phyloP scores from a whole-genome alignment of 2,329 filamentous ascomycete genomes.

The Didymella pomorum region DNA sequence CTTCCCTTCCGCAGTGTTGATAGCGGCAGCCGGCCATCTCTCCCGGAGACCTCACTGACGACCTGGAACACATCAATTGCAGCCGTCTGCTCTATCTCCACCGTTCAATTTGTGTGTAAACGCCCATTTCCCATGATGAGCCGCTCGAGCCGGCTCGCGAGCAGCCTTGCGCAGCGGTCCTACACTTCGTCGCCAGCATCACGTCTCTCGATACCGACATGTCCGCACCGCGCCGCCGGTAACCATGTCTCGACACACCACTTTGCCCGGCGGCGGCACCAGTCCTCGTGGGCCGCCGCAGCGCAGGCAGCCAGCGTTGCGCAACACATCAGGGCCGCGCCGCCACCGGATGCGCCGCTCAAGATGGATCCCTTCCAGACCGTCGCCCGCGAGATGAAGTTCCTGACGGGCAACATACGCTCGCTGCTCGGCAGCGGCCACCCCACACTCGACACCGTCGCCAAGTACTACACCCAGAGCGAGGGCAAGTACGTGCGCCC shows the following conservation, averaged over 20 bases:
- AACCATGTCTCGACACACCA: conserved; percentile 37
- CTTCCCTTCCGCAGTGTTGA: conserved; percentile 25
- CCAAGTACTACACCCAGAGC: conserved; percentile 97
- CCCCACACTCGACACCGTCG: conserved; percentile 90
- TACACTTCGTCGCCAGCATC: conserved; percentile 15
- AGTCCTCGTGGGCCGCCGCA: conserved; percentile 79
- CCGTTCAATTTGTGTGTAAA: background rate
- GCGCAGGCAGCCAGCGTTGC: conserved; percentile 62
- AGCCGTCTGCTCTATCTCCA: conserved; percentile 9
- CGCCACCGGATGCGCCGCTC: conserved; percentile 69
- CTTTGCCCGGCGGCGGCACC: conserved; percentile 55
- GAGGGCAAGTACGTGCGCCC: conserved; percentile 97
- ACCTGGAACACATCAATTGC: conserved; percentile 37
- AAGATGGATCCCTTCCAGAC: conserved; percentile 86
- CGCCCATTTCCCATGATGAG: conserved; percentile 39
- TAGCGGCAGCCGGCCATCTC: conserved; percentile 23
- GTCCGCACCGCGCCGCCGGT: conserved; percentile 27
- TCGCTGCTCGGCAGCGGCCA: conserved; percentile 94
- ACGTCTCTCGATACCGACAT: conserved; percentile 34
- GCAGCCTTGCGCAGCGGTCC: conserved; percentile 38
- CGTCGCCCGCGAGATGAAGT: conserved; percentile 96
- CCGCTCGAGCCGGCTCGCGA: conserved; percentile 48
- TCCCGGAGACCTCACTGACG: conserved; percentile 1
- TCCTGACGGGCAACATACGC: conserved; percentile 89
- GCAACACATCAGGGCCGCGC: conserved; percentile 73